These are phyloP conservation scores for Fusarium sp. DNA, from an alignment of 2,329 filamentous ascomycete species.

Conservation along the genomic window DNA sequence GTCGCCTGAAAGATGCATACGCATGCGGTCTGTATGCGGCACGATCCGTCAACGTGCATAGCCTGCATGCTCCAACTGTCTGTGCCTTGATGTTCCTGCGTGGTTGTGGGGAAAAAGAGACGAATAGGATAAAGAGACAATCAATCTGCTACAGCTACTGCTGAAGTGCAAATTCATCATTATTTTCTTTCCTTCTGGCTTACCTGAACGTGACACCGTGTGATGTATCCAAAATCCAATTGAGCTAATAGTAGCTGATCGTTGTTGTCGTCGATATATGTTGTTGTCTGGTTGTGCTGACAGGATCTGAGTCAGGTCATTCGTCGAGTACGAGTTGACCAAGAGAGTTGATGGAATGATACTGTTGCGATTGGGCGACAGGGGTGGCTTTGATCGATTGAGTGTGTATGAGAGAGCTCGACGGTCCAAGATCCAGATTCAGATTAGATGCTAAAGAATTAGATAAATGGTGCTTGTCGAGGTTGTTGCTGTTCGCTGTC, in stretches of 20 bases:
- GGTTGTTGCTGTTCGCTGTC: not conserved
- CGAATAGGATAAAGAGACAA: constrained; percentile 32
- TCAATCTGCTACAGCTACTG: constrained; percentile 18
- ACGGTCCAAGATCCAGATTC: constrained; percentile 16
- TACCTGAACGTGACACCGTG: constrained; percentile 21
- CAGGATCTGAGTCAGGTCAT: constrained; percentile 25
- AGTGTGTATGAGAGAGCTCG: constrained; percentile 5
- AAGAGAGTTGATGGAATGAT: constrained; percentile 38
- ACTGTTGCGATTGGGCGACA: constrained; percentile 21
- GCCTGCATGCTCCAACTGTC: constrained; percentile 15
- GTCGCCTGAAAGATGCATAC: constrained; percentile 33
- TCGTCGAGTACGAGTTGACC: constrained; percentile 28
- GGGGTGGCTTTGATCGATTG: constrained; percentile 4
- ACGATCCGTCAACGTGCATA: constrained; percentile 35
- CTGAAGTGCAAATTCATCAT: too few species aligned
- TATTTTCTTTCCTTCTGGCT: constrained; percentile 27
- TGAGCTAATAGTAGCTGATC: constrained; percentile 14
- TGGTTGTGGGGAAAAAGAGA: constrained; percentile 26
- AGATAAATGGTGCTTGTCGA: constrained; percentile 9
- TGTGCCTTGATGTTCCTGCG: constrained; percentile 35
- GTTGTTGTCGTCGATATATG: constrained; percentile 20
- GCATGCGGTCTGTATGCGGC: constrained; percentile 13
- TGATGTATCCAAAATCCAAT: constrained; percentile 5
- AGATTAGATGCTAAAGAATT: constrained; percentile 22
- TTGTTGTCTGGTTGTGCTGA: constrained; percentile 34